These are phyloP conservation scores for Fusarium oligoseptatum DNA, from an alignment of 2,329 filamentous ascomycete species.

Conservation along the genomic window DNA sequence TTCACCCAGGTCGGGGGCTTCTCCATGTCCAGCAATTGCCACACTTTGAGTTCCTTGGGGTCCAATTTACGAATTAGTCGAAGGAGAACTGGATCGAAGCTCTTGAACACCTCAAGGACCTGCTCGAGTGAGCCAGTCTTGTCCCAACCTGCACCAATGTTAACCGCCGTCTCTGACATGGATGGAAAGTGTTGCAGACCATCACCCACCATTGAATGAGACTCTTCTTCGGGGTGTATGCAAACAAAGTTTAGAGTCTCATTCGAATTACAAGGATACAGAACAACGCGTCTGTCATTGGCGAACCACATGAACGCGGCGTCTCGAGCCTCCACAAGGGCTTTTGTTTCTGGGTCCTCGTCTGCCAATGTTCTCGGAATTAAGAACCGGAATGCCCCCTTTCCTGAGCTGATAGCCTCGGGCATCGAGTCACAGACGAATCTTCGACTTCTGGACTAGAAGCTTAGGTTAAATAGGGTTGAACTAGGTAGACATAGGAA, in stretches of 20 bases:
- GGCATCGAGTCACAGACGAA: conserved; percentile 33
- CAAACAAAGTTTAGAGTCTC: conserved; percentile 63
- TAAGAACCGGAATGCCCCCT: conserved; percentile 68
- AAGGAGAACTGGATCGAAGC: conserved; percentile 58
- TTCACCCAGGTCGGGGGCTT: conserved; percentile 67
- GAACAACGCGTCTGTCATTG: conserved; percentile 58
- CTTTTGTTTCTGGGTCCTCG: conserved; percentile 43
- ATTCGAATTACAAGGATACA: conserved; percentile 63
- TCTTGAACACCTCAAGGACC: conserved; percentile 55
- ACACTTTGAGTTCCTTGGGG: conserved; percentile 63
- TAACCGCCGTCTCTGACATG: neutral
- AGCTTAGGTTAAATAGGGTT: neutral
- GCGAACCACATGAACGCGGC: conserved; percentile 55
- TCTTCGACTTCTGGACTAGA: conserved; percentile 44
- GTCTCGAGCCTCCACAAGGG: conserved; percentile 24
- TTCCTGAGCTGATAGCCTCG: conserved; percentile 59
- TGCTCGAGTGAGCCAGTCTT: conserved; percentile 55
- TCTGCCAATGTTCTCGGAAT: conserved; percentile 56
- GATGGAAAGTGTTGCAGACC: neutral
- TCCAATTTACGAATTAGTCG: conserved; percentile 59
- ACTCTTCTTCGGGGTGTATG: conserved; percentile 59
- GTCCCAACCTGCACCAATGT: conserved; percentile 11
- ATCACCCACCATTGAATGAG: conserved; percentile 24
- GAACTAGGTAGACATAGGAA: fast-evolving
- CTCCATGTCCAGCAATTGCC: conserved; percentile 74